phyloP scores from a whole-genome alignment of 192 early-diverging fungal genomes.

The Linnemannia elongata region DNA sequence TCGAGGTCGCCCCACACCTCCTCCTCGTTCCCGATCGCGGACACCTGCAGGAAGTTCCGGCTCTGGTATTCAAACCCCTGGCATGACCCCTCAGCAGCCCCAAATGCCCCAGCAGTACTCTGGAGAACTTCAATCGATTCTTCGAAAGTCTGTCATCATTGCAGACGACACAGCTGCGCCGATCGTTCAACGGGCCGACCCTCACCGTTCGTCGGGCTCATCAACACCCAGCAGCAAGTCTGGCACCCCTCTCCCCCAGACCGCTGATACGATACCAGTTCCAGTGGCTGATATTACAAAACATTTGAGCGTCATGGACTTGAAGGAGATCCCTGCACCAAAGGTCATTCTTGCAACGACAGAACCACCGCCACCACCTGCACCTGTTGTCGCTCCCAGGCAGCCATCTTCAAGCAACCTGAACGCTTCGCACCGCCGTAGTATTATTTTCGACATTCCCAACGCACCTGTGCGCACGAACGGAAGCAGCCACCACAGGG shows the following conservation, averaged over 20 bases:
- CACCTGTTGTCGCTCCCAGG: slow-evolving; percentile 11
- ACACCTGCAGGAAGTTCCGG: slow-evolving; percentile 46
- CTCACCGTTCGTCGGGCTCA: slow-evolving; percentile 31
- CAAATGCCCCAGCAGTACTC: slow-evolving; percentile 49
- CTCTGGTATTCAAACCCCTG: background rate
- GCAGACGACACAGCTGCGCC: background rate
- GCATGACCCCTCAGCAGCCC: slow-evolving; percentile 37
- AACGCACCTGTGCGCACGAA: slow-evolving; percentile 21
- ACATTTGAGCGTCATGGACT: slow-evolving; percentile 36
- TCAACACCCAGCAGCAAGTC: slow-evolving; percentile 49
- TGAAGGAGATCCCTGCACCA: slow-evolving; percentile 22
- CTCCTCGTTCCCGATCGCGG: slow-evolving; percentile 43
- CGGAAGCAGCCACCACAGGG: background rate
- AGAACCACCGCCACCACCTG: slow-evolving; percentile 2
- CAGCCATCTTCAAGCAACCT: slow-evolving; percentile 2
- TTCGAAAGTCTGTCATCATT: slow-evolving; percentile 41
- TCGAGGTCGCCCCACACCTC: slow-evolving; percentile 41
- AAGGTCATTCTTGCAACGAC: slow-evolving; percentile 11
- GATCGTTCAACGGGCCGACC: background rate
- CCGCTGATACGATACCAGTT: slow-evolving; percentile 45
- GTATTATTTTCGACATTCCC: slow-evolving; percentile 43
- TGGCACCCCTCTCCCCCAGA: slow-evolving; percentile 39
- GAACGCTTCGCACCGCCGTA: slow-evolving; percentile 28
- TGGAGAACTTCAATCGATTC: slow-evolving; percentile 41
- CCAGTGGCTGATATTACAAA: slow-evolving; percentile 45